A percentile compares a stretch with the other conserved stretches of the same genome.
phyloP scores from a whole-genome alignment of 768 basidiomycete species.

The Russula emetica region DNA sequence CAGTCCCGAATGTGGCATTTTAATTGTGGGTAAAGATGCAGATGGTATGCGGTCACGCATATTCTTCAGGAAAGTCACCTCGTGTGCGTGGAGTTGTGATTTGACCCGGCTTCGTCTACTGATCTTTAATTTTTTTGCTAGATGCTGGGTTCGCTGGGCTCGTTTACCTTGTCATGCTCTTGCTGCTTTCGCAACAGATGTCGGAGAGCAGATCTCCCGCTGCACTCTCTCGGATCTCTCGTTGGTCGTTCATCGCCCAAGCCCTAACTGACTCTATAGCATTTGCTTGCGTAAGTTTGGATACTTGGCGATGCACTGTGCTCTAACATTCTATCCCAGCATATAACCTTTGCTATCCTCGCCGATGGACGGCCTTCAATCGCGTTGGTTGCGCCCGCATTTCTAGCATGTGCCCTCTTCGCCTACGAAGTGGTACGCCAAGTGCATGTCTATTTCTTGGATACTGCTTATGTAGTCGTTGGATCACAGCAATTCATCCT shows the following conservation, averaged over 20 bases:
- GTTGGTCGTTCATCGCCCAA: slow-evolving; percentile 80
- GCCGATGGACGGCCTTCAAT: slow-evolving; percentile 79
- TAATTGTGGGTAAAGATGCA: slow-evolving; percentile 61
- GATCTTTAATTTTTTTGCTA: slow-evolving; percentile 31
- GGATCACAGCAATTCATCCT: slow-evolving; percentile 71
- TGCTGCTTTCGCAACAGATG: slow-evolving; percentile 70
- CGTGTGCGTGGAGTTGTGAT: slow-evolving; percentile 34
- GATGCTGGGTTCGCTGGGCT: slow-evolving; percentile 70
- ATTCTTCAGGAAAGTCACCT: slow-evolving; percentile 45
- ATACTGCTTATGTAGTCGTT: not conserved
- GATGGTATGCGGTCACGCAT: slow-evolving; percentile 50
- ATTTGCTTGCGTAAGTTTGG: slow-evolving; percentile 58
- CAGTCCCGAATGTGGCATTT: slow-evolving; percentile 75
- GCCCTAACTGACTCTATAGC: slow-evolving; percentile 76
- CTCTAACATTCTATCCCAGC: slow-evolving; percentile 35
- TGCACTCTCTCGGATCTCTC: slow-evolving; percentile 70
- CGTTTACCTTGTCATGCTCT: slow-evolving; percentile 62
- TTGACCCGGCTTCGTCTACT: slow-evolving; percentile 1
- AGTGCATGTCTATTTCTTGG: not conserved
- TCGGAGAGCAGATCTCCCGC: slow-evolving; percentile 73
- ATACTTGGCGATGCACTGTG: not conserved
- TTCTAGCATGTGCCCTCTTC: slow-evolving; percentile 74
- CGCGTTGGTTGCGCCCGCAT: slow-evolving; percentile 78
- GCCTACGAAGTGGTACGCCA: slow-evolving; percentile 72
- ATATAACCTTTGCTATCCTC: slow-evolving; percentile 83